These are phyloP conservation scores for Fusarium sp. DNA, from an alignment of 2,329 filamentous ascomycete genomes.

Conservation along the genomic window DNA sequence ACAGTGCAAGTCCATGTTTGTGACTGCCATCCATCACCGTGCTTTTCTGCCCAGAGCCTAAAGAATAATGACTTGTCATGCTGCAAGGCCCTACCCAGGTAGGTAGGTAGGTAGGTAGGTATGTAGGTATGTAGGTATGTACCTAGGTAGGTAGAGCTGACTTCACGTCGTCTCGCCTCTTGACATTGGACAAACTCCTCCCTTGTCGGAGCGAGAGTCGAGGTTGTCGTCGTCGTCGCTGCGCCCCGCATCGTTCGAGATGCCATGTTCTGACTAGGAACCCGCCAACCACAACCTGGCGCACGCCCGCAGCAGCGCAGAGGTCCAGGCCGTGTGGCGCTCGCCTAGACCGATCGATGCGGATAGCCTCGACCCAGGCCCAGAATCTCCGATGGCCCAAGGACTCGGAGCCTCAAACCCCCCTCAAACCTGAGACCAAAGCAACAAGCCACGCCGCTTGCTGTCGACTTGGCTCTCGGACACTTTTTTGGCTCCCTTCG, in stretches of 20 bases:
- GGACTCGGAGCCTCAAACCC: slow-evolving; percentile 15
- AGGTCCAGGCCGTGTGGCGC: slow-evolving; percentile 43
- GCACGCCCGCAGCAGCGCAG: slow-evolving; percentile 16
- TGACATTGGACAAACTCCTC: slow-evolving; percentile 1
- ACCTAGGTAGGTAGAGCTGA: not conserved
- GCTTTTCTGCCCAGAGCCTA: not conserved
- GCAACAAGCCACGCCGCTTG: slow-evolving; percentile 29
- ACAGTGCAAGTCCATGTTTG: not conserved
- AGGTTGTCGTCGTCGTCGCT: slow-evolving; percentile 3
- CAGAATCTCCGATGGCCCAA: slow-evolving; percentile 23
- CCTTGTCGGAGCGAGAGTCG: slow-evolving; percentile 11
- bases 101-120: not conserved
- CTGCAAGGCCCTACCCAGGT: not conserved
- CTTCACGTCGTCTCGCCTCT: not conserved
- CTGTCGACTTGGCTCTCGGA: slow-evolving; percentile 27
- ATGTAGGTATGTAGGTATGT: not conserved
- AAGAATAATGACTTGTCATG: slow-evolving; percentile 2
- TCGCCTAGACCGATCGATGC: slow-evolving; percentile 44
- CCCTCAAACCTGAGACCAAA: slow-evolving; percentile 10
- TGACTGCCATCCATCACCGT: not conserved
- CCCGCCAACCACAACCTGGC: slow-evolving; percentile 1
- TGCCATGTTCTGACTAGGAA: slow-evolving; percentile 11
- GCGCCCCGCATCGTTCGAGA: slow-evolving; percentile 39
- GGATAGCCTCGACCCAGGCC: slow-evolving; percentile 18
- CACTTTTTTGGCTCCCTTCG: slow-evolving; percentile 3